phyloP scores from a whole-genome alignment of 2,329 filamentous ascomycete species.

The Aspergillus calidoustus region DNA sequence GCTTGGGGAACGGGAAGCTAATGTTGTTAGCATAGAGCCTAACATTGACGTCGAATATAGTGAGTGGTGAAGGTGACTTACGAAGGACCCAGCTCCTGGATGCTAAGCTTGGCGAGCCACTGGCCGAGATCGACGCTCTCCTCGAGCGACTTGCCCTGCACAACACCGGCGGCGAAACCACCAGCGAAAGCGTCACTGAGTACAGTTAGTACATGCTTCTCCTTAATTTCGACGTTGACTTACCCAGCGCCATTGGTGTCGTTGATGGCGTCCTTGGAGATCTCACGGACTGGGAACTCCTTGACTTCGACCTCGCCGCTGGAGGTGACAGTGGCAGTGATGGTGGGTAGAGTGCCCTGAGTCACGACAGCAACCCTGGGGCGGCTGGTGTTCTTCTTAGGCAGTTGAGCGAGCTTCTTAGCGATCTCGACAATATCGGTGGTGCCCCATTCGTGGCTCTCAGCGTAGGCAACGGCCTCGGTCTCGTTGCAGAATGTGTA shows the following conservation, averaged over 20 bases:
- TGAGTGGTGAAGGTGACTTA: slow-evolving; percentile 59
- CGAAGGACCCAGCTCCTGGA: slow-evolving; percentile 94
- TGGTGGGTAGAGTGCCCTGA: slow-evolving; percentile 88
- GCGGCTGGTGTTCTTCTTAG: slow-evolving; percentile 87
- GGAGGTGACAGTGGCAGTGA: slow-evolving; percentile 75
- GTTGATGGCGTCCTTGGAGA: slow-evolving; percentile 77
- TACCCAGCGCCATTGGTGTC: slow-evolving; percentile 93
- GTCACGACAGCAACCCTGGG: slow-evolving; percentile 89
- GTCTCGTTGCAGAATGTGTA: slow-evolving; percentile 97
- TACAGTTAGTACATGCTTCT: slow-evolving; percentile 20
- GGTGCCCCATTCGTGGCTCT: slow-evolving; percentile 74
- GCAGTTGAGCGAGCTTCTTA: slow-evolving; percentile 80
- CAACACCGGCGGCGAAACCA: slow-evolving; percentile 87
- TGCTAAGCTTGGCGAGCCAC: slow-evolving; percentile 92
- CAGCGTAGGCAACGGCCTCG: slow-evolving; percentile 86
- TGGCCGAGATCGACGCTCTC: slow-evolving; percentile 88
- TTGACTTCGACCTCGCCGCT: slow-evolving; percentile 68
- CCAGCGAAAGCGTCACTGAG: slow-evolving; percentile 88
- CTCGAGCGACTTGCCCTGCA: slow-evolving; percentile 80
- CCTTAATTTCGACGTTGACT: slow-evolving; percentile 27
- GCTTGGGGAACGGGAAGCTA: slow-evolving; percentile 82
- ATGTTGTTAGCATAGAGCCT: slow-evolving; percentile 22
- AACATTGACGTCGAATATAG: no score
- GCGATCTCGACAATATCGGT: slow-evolving; percentile 85
- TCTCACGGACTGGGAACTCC: slow-evolving; percentile 80